Base-by-base conservation (phyloP, 345 rosid species). In the Balakata baccata region DNA sequence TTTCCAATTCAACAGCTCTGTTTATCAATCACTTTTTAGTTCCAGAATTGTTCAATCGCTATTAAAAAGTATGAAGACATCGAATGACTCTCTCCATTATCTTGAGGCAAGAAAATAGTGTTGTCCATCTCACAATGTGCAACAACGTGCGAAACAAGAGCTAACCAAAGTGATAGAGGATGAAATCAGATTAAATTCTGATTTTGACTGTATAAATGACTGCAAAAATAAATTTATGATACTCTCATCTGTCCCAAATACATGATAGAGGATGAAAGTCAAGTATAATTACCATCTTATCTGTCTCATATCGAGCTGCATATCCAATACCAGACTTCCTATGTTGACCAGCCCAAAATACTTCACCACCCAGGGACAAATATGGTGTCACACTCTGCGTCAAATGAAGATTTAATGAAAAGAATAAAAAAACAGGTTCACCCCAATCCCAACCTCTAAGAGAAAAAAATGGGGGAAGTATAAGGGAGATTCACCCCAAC, bases 301-400 rank as follows among this genome's bases (percentile, higher is more conserved):
- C 98, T 6, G 88, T 91, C 78, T 87, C 97, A 70, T 91, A 92
- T 71, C 98, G 88, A 66, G 89, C 97, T 80, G 96, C 99, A 81
- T 92, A 95, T 73, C 99, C 98, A 76, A 91, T 67, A 58, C 99
- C 99, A 1, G 99, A 95, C 85, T 91, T 95, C 43, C 94, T 85
- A 80, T 90, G 99, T 75, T 86, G 96, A 85, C 99, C 99, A 64
- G 96, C 92, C 98, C 97, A 95, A 78, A 95, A 92, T 71, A 87
- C 86, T 85, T 95, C 99, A 76, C 96, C 97, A 62, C 97, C 99
- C 86, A 95, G 73, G 62, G 98, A 87, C 66, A 95, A 64, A 77
- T 81, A 82, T 18, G 80, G 88, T 43, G 94, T 88, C 79, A 92
- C 90, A 80, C 88, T 88, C 99, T 95, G 87, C 84, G 82, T 72